These are phyloP conservation scores for Saposhnikovia divaricata DNA, from an alignment of 129 eudicot genomes.

Conservation along the genomic window DNA sequence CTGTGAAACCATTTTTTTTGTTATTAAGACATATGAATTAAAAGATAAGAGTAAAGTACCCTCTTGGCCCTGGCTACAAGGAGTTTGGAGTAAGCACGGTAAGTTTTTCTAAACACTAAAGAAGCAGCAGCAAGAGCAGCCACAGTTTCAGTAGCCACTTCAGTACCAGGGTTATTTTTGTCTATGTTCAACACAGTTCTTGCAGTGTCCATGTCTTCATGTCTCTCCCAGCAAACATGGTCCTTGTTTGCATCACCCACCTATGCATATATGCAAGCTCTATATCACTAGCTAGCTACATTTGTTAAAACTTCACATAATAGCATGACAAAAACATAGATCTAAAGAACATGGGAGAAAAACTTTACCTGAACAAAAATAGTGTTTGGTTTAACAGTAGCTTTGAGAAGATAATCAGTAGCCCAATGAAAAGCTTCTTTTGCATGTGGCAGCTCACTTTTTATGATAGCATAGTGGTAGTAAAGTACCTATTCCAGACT, in stretches of 20 bases:
- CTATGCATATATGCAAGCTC: conserved; percentile 20
- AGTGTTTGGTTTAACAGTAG: conserved; percentile 80
- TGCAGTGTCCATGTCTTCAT: conserved; percentile 99
- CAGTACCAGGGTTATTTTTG: conserved; percentile 86
- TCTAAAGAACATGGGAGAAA: conserved; percentile 7
- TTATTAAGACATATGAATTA: too few species aligned
- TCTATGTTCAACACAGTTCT: conserved; percentile 81
- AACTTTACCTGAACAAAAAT: conserved; percentile 84
- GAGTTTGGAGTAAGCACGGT: too few species aligned
- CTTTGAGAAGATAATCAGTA: conserved; percentile 92
- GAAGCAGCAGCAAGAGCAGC: conserved; percentile 99
- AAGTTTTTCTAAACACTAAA: too few species aligned
- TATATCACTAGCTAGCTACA: neutral
- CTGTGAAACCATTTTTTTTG: too few species aligned
- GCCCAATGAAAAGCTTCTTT: conserved; percentile 85
- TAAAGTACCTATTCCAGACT: too few species aligned
- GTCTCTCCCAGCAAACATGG: conserved; percentile 99
- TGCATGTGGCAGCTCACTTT: conserved; percentile 70
- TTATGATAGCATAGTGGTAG: conserved; percentile 96
- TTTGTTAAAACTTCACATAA: neutral
- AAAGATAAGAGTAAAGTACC: too few species aligned
- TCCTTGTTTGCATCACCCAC: conserved; percentile 90
- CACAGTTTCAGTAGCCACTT: conserved; percentile 97
- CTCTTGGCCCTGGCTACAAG: too few species aligned
- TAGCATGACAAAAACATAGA: neutral